These are phyloP conservation scores for Malassezia arunalokei DNA, from an alignment of 1,284 basidiomycete genomes.

Conservation along the genomic window DNA sequence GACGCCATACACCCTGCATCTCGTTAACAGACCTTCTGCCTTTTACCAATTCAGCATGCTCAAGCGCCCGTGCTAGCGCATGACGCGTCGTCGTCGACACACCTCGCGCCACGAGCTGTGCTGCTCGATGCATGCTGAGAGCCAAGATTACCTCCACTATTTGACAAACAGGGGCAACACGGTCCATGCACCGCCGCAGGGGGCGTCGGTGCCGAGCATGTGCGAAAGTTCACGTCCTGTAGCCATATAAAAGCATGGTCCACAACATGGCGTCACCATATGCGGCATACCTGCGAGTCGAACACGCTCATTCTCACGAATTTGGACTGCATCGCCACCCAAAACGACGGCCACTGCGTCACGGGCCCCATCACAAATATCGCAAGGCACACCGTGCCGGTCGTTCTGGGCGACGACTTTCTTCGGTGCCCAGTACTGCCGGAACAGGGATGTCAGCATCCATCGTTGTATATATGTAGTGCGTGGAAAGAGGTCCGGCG, in stretches of 20 bases:
- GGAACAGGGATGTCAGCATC: slow-evolving; percentile 7
- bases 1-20: neutral
- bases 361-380: slow-evolving; percentile 10
- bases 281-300: slow-evolving; percentile 6
- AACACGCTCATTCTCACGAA: neutral
- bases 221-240: neutral
- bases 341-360: slow-evolving; percentile 7
- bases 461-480: slow-evolving; percentile 6
- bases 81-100: neutral
- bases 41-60: too few relatives aligned
- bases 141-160: neutral
- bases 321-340: slow-evolving; percentile 7
- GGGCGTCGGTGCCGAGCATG: neutral
- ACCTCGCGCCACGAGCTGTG: neutral
- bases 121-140: too few relatives aligned
- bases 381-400: slow-evolving; percentile 1
- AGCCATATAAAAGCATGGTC: slow-evolving; percentile 3
- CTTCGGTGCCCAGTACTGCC: slow-evolving; percentile 10
- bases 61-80: too few relatives aligned
- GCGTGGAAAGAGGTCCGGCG: neutral
- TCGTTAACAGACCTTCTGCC: too few relatives aligned
- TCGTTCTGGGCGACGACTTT: slow-evolving; percentile 5
- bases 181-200: neutral
- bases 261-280: slow-evolving; percentile 12
- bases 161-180: slow-evolving; percentile 1